Percentiles rank a stretch among this genome's conserved stretches.
These are phyloP conservation scores for Stentor roeselii DNA, from an alignment of 73 alveolate genomes.

Conservation along the genomic window DNA sequence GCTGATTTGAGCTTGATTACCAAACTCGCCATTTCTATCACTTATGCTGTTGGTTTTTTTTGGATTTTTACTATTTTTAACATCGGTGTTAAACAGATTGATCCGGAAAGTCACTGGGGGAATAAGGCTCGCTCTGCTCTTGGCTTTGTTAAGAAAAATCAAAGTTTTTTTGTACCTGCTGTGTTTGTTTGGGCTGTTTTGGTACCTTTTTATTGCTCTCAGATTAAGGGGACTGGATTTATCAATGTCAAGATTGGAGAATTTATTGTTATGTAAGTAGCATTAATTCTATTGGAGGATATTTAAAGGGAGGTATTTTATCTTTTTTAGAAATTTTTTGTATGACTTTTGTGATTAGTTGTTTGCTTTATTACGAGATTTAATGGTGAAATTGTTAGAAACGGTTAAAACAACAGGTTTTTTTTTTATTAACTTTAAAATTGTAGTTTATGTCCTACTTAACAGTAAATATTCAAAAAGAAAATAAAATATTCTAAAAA, in stretches of 20 bases:
- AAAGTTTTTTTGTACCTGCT: neutral
- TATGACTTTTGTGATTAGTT: no score
- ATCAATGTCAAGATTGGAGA: neutral
- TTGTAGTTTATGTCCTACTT: no score
- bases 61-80: neutral
- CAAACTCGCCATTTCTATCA: neutral
- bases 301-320: no score
- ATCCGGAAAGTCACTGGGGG: neutral
- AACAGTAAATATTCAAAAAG: no score
- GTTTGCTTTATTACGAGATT: no score
- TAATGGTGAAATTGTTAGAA: no score
- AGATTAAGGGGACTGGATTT: neutral
- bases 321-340: no score
- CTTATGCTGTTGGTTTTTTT: constrained; percentile 13
- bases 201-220: neutral
- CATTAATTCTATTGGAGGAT: no score
- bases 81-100: neutral
- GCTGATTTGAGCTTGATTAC: neutral
- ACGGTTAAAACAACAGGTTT: no score
- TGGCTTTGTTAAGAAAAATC: neutral
- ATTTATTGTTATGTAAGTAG: neutral
- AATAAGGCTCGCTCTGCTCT: neutral
- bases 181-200: neutral
- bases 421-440: no score
- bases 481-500: no score